These are phyloP conservation scores for Pulveroboletus sp. DNA, from an alignment of 768 basidiomycete genomes.

Conservation along the genomic window DNA sequence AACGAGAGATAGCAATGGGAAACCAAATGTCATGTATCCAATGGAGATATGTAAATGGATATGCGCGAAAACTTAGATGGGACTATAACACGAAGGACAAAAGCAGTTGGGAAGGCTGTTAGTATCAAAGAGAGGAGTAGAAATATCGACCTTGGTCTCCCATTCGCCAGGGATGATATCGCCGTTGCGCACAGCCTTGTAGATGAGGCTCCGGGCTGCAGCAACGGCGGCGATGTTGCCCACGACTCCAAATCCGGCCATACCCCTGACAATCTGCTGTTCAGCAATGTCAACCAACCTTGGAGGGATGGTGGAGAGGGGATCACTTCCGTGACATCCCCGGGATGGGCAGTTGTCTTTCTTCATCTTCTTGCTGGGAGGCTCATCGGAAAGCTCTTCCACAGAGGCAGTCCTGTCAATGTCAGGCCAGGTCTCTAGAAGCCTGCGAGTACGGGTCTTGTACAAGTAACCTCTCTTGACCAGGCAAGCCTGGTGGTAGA, in stretches of 20 bases:
- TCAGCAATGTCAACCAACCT: constrained; percentile 42
- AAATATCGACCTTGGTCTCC: constrained; percentile 31
- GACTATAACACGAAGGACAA: constrained; percentile 44
- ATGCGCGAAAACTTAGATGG: constrained; percentile 33
- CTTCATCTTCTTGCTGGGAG: constrained; percentile 18
- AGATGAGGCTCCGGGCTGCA: constrained; percentile 47
- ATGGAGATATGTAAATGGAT: too few relatives aligned
- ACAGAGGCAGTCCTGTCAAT: constrained; percentile 19
- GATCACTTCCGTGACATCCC: background rate
- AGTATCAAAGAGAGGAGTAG: constrained; percentile 20
- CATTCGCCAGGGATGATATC: constrained; percentile 39
- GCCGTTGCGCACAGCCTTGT: constrained; percentile 29
- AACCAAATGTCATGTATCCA: too few relatives aligned
- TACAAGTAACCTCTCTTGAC: constrained; percentile 26
- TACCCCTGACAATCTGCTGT: constrained; percentile 55
- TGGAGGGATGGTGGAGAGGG: constrained; percentile 30
- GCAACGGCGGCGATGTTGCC: constrained; percentile 51
- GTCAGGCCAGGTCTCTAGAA: constrained; percentile 40
- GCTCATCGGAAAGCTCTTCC: background rate
- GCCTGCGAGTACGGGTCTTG: constrained; percentile 16
- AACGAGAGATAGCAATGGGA: constrained; percentile 40
- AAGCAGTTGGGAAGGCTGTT: constrained; percentile 28
- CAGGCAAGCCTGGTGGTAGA: constrained; percentile 51
- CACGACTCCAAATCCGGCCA: constrained; percentile 39
- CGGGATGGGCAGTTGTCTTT: background rate